Evolutionary conservation across 805 yeast species (phyloP).

Genomic region (Candida gorgasii): DNA sequence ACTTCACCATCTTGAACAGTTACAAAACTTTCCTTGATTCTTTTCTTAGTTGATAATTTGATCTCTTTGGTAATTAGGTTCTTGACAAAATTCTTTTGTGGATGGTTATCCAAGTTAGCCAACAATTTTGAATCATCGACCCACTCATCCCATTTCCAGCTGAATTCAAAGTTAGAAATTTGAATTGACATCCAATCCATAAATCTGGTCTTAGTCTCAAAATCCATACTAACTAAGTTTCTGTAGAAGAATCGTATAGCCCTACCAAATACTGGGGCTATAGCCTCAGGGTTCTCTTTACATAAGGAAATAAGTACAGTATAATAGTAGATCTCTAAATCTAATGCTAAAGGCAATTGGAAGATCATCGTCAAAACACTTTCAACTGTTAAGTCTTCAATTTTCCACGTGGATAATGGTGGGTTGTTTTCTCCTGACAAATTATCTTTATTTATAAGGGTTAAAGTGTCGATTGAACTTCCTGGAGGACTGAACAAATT

Average conservation of each 20-base stretch:
- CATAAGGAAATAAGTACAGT: conserved; percentile 86
- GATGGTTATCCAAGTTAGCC: conserved; percentile 57
- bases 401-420: conserved; percentile 74
- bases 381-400: conserved; percentile 88
- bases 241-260: conserved; percentile 82
- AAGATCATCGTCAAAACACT: conserved; percentile 76
- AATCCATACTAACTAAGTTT: conserved; percentile 66
- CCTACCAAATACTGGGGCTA: conserved; percentile 94
- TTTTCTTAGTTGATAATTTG: conserved; percentile 72
- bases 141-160: conserved; percentile 99
- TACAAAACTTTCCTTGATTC: conserved; percentile 67
- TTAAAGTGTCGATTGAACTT: conserved; percentile 70
- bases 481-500: conserved; percentile 60
- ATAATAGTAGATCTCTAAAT: conserved; percentile 77
- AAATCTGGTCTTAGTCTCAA: conserved; percentile 69
- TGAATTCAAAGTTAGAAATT: conserved; percentile 88
- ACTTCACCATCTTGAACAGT: conserved; percentile 35
- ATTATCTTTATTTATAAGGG: conserved; percentile 42
- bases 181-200: conserved; percentile 93
- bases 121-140: conserved; percentile 52
- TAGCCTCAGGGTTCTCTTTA: conserved; percentile 64
- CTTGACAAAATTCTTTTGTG: conserved; percentile 69
- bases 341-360: conserved; percentile 66
- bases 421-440: conserved; percentile 41
- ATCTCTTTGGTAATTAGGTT: conserved; percentile 84